A percentile compares a stretch with the other conserved stretches of the same genome.
Conservation (phyloP, 352 stramenopile species). For the Pythium pectinolyticum region DNA sequence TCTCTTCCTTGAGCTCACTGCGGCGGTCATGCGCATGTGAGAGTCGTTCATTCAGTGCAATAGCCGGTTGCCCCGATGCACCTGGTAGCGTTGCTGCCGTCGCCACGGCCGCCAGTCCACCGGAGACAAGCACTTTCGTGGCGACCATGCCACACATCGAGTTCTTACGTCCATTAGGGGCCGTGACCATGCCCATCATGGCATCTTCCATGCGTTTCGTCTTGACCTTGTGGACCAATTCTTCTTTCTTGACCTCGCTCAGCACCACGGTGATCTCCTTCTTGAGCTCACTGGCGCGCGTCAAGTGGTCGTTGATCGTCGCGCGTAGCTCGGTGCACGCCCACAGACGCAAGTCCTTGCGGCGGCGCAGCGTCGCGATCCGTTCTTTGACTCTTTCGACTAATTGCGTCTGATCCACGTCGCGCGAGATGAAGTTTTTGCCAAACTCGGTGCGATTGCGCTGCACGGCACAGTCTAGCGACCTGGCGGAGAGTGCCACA, state of each 20-base stretch:
- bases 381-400: slow-evolving; percentile 38
- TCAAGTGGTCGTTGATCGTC: slow-evolving; percentile 54
- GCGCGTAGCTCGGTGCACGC: slow-evolving; percentile 54
- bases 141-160: slow-evolving; percentile 22
- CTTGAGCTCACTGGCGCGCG: slow-evolving; percentile 58
- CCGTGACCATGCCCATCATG: slow-evolving; percentile 9
- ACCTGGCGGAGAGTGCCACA: slow-evolving; percentile 22
- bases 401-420: slow-evolving; percentile 6
- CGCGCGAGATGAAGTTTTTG: slow-evolving; percentile 13
- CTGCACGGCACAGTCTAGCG: slow-evolving; percentile 28
- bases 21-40: slow-evolving; percentile 15
- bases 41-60: slow-evolving; percentile 19
- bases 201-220: slow-evolving; percentile 53
- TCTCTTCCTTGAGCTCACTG: slow-evolving; percentile 21
- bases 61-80: neutral
- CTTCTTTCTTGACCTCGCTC: slow-evolving; percentile 55
- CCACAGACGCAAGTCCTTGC: slow-evolving; percentile 51
- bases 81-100: slow-evolving; percentile 8
- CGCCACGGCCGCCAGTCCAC: slow-evolving; percentile 22
- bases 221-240: slow-evolving; percentile 52
- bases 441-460: slow-evolving; percentile 20
- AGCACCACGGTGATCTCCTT: slow-evolving; percentile 47
- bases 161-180: slow-evolving; percentile 15
- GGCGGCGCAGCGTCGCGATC: slow-evolving; percentile 39
- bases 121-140: slow-evolving; percentile 14